phyloP scores from a whole-genome alignment of 257 asterid genomes.

The Penstemon eatonii region DNA sequence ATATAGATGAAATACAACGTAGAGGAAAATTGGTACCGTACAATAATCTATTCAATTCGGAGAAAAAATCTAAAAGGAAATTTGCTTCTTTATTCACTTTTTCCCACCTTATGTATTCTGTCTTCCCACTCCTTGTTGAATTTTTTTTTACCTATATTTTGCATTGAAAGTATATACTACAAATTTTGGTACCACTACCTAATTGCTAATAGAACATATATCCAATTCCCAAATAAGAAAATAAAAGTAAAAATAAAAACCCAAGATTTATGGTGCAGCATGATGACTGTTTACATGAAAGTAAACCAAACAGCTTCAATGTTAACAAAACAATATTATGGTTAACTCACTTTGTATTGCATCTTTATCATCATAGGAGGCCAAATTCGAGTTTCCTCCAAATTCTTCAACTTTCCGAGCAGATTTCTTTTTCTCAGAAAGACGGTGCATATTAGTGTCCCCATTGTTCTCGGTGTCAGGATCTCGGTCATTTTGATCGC shows the following conservation, averaged over 20 bases:
- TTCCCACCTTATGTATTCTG: neutral
- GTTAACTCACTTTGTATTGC: slow-evolving; percentile 75
- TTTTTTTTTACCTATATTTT: neutral
- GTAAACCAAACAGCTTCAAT: slow-evolving; percentile 19
- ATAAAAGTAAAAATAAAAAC: neutral
- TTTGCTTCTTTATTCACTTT: neutral
- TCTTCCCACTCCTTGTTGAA: neutral
- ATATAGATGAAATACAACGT: neutral
- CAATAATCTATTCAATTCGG: slow-evolving; percentile 1
- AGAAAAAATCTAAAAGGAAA: slow-evolving; percentile 2
- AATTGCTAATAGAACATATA: neutral
- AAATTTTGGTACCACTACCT: neutral
- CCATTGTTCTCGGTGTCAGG: slow-evolving; percentile 65
- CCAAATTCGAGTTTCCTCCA: slow-evolving; percentile 62
- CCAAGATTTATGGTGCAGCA: slow-evolving; percentile 17
- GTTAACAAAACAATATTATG: neutral
- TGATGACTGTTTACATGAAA: slow-evolving; percentile 2
- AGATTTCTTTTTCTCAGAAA: slow-evolving; percentile 69
- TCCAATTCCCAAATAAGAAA: too few species aligned
- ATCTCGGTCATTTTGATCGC: slow-evolving; percentile 72
- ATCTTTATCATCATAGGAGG: slow-evolving; percentile 70
- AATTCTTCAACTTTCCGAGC: slow-evolving; percentile 67
- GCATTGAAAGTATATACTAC: neutral
- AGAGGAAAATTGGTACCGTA: neutral
- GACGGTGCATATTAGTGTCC: slow-evolving; percentile 62